These are phyloP conservation scores for Didymella lethalis DNA, from an alignment of 2,329 filamentous ascomycete genomes.

Conservation along the genomic window DNA sequence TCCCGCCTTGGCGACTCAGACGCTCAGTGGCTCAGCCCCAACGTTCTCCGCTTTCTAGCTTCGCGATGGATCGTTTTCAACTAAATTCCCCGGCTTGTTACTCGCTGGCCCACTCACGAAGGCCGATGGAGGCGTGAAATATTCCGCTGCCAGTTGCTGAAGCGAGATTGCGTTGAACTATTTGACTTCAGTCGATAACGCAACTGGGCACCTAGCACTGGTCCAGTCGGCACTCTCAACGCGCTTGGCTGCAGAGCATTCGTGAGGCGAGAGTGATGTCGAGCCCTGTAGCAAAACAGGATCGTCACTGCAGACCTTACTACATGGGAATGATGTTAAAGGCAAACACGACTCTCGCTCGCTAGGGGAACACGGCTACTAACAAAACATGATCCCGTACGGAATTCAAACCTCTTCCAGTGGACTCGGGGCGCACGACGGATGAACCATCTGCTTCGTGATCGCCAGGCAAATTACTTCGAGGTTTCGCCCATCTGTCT, in stretches of 20 bases:
- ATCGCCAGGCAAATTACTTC: neutral
- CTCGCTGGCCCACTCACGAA: slow-evolving; percentile 9
- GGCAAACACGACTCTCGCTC: neutral
- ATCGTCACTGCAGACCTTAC: neutral
- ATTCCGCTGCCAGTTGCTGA: slow-evolving; percentile 2
- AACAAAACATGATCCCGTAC: neutral
- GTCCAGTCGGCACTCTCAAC: neutral
- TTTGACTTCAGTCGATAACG: slow-evolving; percentile 2
- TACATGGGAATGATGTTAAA: neutral
- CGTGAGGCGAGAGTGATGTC: slow-evolving; percentile 3
- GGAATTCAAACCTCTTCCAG: neutral
- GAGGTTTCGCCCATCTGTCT: neutral
- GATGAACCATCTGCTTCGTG: neutral
- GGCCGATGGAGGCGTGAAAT: slow-evolving; percentile 3
- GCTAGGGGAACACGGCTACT: neutral
- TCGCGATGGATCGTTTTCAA: slow-evolving; percentile 9
- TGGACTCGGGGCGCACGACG: neutral
- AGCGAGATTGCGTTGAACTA: slow-evolving; percentile 15
- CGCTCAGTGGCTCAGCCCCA: slow-evolving; percentile 18
- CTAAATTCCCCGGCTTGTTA: neutral
- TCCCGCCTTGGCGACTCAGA: slow-evolving; percentile 15
- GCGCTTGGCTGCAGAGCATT: neutral
- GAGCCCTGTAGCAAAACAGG: neutral
- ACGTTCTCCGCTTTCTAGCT: slow-evolving; percentile 14
- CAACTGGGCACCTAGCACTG: neutral